Conservation (phyloP, 2,329 filamentous ascomycete species). For the Cyanodermella asteris region DNA sequence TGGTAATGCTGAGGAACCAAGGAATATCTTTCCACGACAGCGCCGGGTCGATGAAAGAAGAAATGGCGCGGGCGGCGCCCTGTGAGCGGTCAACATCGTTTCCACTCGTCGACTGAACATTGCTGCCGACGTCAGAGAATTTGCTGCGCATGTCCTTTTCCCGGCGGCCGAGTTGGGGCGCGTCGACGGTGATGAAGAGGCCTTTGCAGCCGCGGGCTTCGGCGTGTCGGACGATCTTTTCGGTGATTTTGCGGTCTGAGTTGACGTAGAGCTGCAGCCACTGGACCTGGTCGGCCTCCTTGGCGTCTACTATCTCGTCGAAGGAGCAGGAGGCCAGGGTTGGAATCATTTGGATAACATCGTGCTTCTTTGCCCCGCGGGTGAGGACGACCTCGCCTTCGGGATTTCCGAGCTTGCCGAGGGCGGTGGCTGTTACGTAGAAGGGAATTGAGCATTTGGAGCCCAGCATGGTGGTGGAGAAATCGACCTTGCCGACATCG, state of each 20-base stretch:
- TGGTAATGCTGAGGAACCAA: slow-evolving; percentile 78
- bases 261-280: slow-evolving; percentile 98
- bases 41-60: slow-evolving; percentile 87
- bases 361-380: slow-evolving; percentile 59
- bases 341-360: slow-evolving; percentile 95
- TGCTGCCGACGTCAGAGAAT: slow-evolving; percentile 62
- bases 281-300: slow-evolving; percentile 58
- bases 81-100: slow-evolving; percentile 64
- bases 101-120: slow-evolving; percentile 49
- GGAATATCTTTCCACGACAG: slow-evolving; percentile 84
- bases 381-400: slow-evolving; percentile 90
- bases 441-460: slow-evolving; percentile 68
- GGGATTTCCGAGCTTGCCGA: slow-evolving; percentile 82
- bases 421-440: slow-evolving; percentile 87
- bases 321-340: slow-evolving; percentile 93
- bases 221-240: slow-evolving; percentile 75
- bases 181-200: slow-evolving; percentile 95
- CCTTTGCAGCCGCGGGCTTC: slow-evolving; percentile 82
- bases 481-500: slow-evolving; percentile 72
- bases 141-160: slow-evolving; percentile 98
- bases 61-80: slow-evolving; percentile 85
- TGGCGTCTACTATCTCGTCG: slow-evolving; percentile 85
- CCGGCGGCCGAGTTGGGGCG: slow-evolving; percentile 76
- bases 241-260: slow-evolving; percentile 78
- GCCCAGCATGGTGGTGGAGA: slow-evolving; percentile 83